phyloP scores from a whole-genome alignment of 1,284 basidiomycete species.

The Ganoderma multipileum region DNA sequence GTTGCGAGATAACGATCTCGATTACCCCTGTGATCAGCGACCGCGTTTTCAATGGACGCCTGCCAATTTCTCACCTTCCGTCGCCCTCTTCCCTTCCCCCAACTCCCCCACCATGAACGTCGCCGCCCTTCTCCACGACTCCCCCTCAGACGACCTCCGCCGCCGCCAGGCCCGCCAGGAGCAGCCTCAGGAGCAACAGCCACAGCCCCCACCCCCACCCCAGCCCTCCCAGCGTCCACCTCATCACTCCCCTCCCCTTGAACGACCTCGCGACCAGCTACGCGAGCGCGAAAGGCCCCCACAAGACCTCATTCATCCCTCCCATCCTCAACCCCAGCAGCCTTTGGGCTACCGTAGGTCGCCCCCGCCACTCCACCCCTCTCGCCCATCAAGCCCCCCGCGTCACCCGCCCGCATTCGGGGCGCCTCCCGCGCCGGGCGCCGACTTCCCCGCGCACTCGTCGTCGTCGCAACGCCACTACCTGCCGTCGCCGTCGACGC shows the following conservation, averaged over 20 bases:
- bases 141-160: slow-evolving; percentile 59
- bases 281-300: slow-evolving; percentile 31
- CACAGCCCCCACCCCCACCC: slow-evolving; percentile 29
- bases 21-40: slow-evolving; percentile 44
- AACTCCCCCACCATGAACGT: slow-evolving; percentile 65
- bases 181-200: slow-evolving; percentile 21
- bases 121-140: slow-evolving; percentile 71
- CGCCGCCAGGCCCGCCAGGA: slow-evolving; percentile 38
- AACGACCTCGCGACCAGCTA: slow-evolving; percentile 28
- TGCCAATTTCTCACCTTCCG: slow-evolving; percentile 37
- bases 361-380: slow-evolving; percentile 27
- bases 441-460: slow-evolving; percentile 17
- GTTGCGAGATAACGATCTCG: slow-evolving; percentile 42
- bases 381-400: slow-evolving; percentile 34
- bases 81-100: slow-evolving; percentile 36
- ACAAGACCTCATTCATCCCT: slow-evolving; percentile 22
- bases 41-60: slow-evolving; percentile 39
- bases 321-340: slow-evolving; percentile 21
- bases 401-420: slow-evolving; percentile 25
- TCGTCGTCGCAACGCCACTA: slow-evolving; percentile 25
- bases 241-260: slow-evolving; percentile 34
- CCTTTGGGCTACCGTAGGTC: slow-evolving; percentile 29
- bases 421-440: slow-evolving; percentile 14
- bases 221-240: slow-evolving; percentile 32
- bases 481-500: slow-evolving; percentile 33